These are phyloP conservation scores for Entonaema liquescens DNA, from an alignment of 495 filamentous ascomycete genomes.

Conservation along the genomic window DNA sequence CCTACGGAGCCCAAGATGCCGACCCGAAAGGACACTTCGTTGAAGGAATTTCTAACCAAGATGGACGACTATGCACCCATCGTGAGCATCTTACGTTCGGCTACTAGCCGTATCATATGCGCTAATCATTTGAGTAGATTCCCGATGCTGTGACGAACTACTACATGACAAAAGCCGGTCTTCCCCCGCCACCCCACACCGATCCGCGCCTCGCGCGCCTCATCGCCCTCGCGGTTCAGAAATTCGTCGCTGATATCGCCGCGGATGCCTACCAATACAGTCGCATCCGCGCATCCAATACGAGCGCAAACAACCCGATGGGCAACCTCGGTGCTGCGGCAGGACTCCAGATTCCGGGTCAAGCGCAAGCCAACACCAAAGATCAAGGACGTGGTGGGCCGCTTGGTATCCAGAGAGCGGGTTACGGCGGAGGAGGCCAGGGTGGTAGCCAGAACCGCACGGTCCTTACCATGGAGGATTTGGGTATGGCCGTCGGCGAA, in stretches of 20 bases:
- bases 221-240: slow-evolving; percentile 94
- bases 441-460: slow-evolving; percentile 91
- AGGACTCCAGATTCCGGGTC: slow-evolving; percentile 70
- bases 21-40: slow-evolving; percentile 85
- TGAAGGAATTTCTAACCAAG: slow-evolving; percentile 89
- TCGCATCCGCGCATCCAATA: slow-evolving; percentile 91
- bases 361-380: slow-evolving; percentile 65
- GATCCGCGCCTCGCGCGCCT: slow-evolving; percentile 89
- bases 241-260: slow-evolving; percentile 96
- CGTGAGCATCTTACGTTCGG: slow-evolving; percentile 62
- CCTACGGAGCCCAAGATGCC: slow-evolving; percentile 57
- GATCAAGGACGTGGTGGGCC: slow-evolving; percentile 68
- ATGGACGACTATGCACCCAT: slow-evolving; percentile 99
- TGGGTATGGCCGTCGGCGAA: slow-evolving; percentile 96
- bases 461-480: slow-evolving; percentile 97
- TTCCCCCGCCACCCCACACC: slow-evolving; percentile 86
- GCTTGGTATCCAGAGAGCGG: slow-evolving; percentile 87
- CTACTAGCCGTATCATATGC: neutral
- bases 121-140: slow-evolving; percentile 66
- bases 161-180: slow-evolving; percentile 94
- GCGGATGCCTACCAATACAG: slow-evolving; percentile 98
- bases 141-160: slow-evolving; percentile 97
- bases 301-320: slow-evolving; percentile 86
- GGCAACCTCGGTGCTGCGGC: slow-evolving; percentile 82
- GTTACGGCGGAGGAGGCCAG: slow-evolving; percentile 91